Base-by-base conservation (phyloP, 306 rosid genomes). In the Sindora glabra region DNA sequence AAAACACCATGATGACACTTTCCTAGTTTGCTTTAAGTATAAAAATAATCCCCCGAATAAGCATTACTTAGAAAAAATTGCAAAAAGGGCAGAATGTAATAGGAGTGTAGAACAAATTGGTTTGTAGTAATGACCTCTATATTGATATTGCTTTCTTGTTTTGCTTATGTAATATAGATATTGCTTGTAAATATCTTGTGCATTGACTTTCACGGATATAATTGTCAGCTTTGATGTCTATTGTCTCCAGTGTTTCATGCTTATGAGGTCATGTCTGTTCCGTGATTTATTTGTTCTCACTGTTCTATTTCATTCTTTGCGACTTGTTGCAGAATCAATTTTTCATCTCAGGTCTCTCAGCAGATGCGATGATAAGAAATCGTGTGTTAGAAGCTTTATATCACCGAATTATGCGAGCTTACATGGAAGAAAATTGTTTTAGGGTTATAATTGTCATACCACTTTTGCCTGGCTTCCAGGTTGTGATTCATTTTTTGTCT, bases 391-490 rank as follows among this genome's bases (percentile, higher is more conserved):
- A 89, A 80, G 95, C 95, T 66, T 65, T 94, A 42, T 84, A 74
- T 40, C 87, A 66, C 19, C 84, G 95, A 15, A 79, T 94, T 60
- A 73, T 80, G 84, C 83, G 89, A 76, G 99, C 99, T 49, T 74
- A 78, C 83, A 83, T 75, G 65, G 94, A 94, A 32, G 71, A 89
- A 70, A 94, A 86, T 79, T 27, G 54, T 69, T 94, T 94, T 70
- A 80, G 99, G 82, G 95, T 80, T 76, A 84, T 94, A 62, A 56
- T 94, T 72, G 89, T 94, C 75, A 82, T 94, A 75, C 99, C 99
- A 10, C 99, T 94, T 47, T 69, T 94, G 63, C 97, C 99, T 25
- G 99, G 97, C 64, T 94, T 94, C 86, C 97, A 94, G 96, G 95
- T 92, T 65, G 54, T 67, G 47, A 16, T 73, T 70, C 42, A 64